Evolutionary conservation across 2,329 filamentous ascomycete genomes (phyloP).

Genomic region (Penicillium glabrum): DNA sequence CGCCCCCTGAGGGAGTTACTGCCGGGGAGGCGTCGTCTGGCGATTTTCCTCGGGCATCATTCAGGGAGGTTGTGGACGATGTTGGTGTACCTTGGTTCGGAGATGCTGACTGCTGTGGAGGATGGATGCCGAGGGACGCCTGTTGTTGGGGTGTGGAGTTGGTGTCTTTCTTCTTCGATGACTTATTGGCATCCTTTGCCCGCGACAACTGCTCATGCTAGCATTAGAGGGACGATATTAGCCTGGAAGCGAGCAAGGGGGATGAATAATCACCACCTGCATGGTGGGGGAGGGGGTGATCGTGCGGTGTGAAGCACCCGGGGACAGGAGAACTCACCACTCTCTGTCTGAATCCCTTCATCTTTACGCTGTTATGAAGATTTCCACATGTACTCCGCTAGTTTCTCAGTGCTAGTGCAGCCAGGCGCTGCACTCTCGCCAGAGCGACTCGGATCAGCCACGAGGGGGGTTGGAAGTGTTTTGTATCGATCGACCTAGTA

Average conservation of each 20-base stretch:
- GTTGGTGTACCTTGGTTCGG: slow-evolving; percentile 73
- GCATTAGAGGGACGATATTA: slow-evolving; percentile 1
- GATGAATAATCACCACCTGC: slow-evolving; percentile 1
- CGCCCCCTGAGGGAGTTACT: slow-evolving; percentile 26
- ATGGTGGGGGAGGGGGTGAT: slow-evolving; percentile 24
- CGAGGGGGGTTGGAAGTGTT: slow-evolving; percentile 25
- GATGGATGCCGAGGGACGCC: slow-evolving; percentile 47
- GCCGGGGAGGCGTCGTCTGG: slow-evolving; percentile 38
- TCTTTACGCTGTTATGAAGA: slow-evolving; percentile 54
- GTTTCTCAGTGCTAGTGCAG: slow-evolving; percentile 36
- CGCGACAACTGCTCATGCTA: slow-evolving; percentile 83
- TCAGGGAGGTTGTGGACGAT: slow-evolving; percentile 83
- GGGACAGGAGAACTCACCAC: slow-evolving; percentile 66
- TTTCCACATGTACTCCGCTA: slow-evolving; percentile 38
- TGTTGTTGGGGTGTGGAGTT: slow-evolving; percentile 79
- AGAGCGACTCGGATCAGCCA: slow-evolving; percentile 26
- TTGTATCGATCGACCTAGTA: slow-evolving; percentile 29
- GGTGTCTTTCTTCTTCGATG: slow-evolving; percentile 62
- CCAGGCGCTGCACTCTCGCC: slow-evolving; percentile 36
- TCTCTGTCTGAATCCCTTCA: slow-evolving; percentile 98
- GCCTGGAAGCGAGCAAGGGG: slow-evolving; percentile 6
- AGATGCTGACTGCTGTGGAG: slow-evolving; percentile 57
- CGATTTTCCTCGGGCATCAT: slow-evolving; percentile 82
- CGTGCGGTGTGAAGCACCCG: slow-evolving; percentile 21
- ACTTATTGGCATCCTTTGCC: slow-evolving; percentile 84